Evolutionary conservation across 495 filamentous ascomycete genomes (phyloP), one percentile per base, ranked within the genome.

Genomic region (Rhypophila decipiens): DNA sequence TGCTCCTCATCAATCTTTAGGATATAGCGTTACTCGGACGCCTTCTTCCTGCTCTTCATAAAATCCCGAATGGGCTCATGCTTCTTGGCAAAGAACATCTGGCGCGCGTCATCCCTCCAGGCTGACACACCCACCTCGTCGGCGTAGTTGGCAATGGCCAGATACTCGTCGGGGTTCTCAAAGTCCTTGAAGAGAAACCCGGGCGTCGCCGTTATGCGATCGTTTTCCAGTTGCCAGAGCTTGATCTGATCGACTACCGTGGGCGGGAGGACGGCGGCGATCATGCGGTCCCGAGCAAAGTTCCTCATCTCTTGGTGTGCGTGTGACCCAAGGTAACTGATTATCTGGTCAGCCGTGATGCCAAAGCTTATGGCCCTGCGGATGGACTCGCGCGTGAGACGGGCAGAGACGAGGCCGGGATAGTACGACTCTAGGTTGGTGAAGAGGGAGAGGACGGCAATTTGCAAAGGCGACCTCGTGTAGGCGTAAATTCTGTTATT

Each of bases 401-500:
- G 86, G 41, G 89, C 93, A 1, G 90, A 83, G 29, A 96, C 85
- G 61, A 98, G 82, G 67, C 94, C 93, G 0, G 88, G 86, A 65
- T 91, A 96, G 49, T 91, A 89, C 62, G 85, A 85, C 47, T 80
- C 82, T 39, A 98, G 82, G 15, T 83, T 81, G 23, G 82, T 77
- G 69, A 98, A 98, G 49, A 98, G 83, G 24, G 83, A 80, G n/a
- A 98, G 81, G 40, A 98, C 86, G 44, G 88, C 87, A 53, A 96
- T 97, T 63, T 95, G 90, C 0, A 98, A 77, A 1, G 88, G 87
- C 0, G 89, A 96, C 20, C 81, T 82, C 5, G 94, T 96, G 70
- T 97, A 98, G 24, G 93, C 93, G 69, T 98, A 98, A 53, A 98
- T 67, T 22, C 93, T 87, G 70, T 96, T 96, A 70, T 98, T 98